Base-by-base conservation (phyloP, 805 yeast species). In the Ogataea methanolica region DNA sequence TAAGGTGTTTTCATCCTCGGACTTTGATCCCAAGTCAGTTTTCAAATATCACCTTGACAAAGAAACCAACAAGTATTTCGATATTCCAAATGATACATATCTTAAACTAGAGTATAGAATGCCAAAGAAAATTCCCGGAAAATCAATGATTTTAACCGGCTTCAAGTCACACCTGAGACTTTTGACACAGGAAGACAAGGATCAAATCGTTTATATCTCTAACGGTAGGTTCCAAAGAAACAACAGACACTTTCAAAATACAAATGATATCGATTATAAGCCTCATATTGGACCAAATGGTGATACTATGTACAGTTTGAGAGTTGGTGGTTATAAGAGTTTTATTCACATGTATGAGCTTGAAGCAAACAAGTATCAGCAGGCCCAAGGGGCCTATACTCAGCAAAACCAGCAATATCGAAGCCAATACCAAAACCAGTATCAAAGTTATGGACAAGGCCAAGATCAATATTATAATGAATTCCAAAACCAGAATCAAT, bases 101-200 rank as follows among this genome's bases (percentile, higher is more conserved):
- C 58, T 75, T 39, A 69, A 63, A 47, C 67, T 80, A 2, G 71
- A 71, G 42, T 92, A 84, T 59, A 61, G 71, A 39, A 76, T 83
- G 76, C 92, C 96, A 3, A 68, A 73, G 2, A 71, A 75, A 49
- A 70, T 69, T 36, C 72, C 67, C 2, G 84, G 89, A 33, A 94
- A 92, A 62, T 85, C 96, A 1, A 86, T 94, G 85, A 70, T 92
- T 21, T 65, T 92, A 53, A 85, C 83, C 41, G 97, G 97, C 0
- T 88, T 72, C 59, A 79, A 81, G 50, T 76, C 89, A 5, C 84
- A 82, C 49, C 68, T 69, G 34, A 72, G 74, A 17, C 82, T 83
- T 7, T 69, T 92, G 41, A 80, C 80, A 5, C 79, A 77, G 36
- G 84, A 83, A 42, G 97, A 91, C 57, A 77, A 74, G 47, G 88